Base-by-base conservation (phyloP, 1,139 yeast genomes). In the Saccharomyces uvarum region DNA sequence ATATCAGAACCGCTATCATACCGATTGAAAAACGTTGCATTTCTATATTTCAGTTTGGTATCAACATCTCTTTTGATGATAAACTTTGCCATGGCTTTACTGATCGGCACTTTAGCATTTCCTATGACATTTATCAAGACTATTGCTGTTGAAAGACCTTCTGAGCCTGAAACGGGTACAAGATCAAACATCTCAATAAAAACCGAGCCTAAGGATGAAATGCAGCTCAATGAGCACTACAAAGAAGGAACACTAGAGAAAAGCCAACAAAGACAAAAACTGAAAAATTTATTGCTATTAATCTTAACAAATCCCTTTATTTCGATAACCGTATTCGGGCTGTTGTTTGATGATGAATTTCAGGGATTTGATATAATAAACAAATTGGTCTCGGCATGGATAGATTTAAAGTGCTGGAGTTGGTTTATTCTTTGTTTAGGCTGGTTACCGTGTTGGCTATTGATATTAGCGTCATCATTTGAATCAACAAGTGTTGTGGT, bases 371-470 rank as follows among this genome's bases (percentile, higher is more conserved):
- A 83, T 1, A 73, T 88, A 27, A 29, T 48, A 14, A 38, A 44
- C 8, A 42, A 48, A 16, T 29, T 51, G 8, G 69, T 83, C 14
- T 75, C 79, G 28, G 82, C 90, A 1, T 88, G 93, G 87, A 68
- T 75, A 38, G 82, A 84, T 42, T 73, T 88, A 54, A 88, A 86
- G 59, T 84, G 88, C 58, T 89, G 96, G 95, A 88, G 96, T 0
- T 89, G 96, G 95, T 79, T 81, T 56, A 80, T 88, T 21, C 70
- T 90, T 3, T 75, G 83, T 51, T 74, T 86, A 47, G 86, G 90
- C 0, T 90, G 97, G 96, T 72, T 84, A 51, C 95, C 97, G 1
- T 78, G 83, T 1, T 91, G 98, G 98, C 55, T 82, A 1, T 70
- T 79, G 26, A 73, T 81, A 19, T 76, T 81, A 0, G 52, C 75